phyloP scores from a whole-genome alignment of 768 basidiomycete species.

The Coprinopsis strossmayeri region DNA sequence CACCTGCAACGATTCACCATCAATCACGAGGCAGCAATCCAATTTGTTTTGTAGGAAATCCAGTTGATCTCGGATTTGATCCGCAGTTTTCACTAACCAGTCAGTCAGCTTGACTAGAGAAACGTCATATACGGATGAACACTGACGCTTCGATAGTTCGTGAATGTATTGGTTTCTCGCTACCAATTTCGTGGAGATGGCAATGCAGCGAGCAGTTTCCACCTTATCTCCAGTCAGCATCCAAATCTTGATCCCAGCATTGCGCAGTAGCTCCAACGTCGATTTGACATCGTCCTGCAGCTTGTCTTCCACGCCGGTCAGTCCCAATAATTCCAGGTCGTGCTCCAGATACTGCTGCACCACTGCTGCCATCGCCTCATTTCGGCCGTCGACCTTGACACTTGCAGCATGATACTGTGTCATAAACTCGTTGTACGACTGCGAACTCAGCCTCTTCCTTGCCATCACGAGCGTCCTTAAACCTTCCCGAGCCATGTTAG shows the following conservation, averaged over 20 bases:
- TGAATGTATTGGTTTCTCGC: slow-evolving; percentile 96
- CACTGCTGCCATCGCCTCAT: slow-evolving; percentile 72
- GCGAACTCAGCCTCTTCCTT: slow-evolving; percentile 64
- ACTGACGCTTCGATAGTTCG: slow-evolving; percentile 86
- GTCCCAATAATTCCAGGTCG: slow-evolving; percentile 85
- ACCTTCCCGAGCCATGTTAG: slow-evolving; percentile 97
- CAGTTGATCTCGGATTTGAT: slow-evolving; percentile 79
- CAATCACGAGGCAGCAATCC: slow-evolving; percentile 97
- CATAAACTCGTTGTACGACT: slow-evolving; percentile 72
- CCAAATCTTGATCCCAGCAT: slow-evolving; percentile 99
- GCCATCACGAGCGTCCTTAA: slow-evolving; percentile 91
- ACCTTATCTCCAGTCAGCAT: slow-evolving; percentile 99
- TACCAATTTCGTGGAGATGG: slow-evolving; percentile 94
- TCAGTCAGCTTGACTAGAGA: not conserved
- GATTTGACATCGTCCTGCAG: slow-evolving; percentile 95
- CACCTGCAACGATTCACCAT: slow-evolving; percentile 94
- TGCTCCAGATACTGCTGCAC: slow-evolving; percentile 75
- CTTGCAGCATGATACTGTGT: slow-evolving; percentile 69
- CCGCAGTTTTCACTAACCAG: slow-evolving; percentile 69
- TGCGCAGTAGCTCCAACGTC: slow-evolving; percentile 86
- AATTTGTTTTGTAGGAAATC: slow-evolving; percentile 92
- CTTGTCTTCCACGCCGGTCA: slow-evolving; percentile 99
- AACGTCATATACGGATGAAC: slow-evolving; percentile 7
- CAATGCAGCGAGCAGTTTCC: slow-evolving; percentile 97
- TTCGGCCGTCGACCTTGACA: slow-evolving; percentile 69